Percentiles rank a stretch among this genome's conserved stretches.
Conservation (phyloP, 495 filamentous ascomycete genomes). For the Oidiodendron maius region DNA sequence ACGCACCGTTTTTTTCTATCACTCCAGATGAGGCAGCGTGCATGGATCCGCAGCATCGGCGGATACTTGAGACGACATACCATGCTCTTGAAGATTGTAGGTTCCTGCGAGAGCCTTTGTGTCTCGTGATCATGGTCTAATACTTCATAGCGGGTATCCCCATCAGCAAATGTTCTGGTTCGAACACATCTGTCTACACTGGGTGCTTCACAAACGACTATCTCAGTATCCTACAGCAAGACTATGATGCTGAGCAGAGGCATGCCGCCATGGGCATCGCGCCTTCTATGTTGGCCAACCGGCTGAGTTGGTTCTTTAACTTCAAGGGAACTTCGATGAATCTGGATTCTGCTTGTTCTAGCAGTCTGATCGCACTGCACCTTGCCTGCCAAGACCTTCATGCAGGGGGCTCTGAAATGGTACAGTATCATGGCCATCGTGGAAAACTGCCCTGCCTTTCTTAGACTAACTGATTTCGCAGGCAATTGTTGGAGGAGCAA, state of each 20-base stretch:
- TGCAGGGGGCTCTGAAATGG: slow-evolving; percentile 38
- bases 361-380: slow-evolving; percentile 55
- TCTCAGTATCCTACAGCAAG: slow-evolving; percentile 23
- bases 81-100: slow-evolving; percentile 20
- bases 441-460: no score
- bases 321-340: slow-evolving; percentile 37
- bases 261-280: slow-evolving; percentile 31
- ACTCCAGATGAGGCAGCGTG: slow-evolving; percentile 44
- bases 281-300: slow-evolving; percentile 50
- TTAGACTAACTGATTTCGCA: no score
- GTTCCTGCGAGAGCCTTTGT: neutral
- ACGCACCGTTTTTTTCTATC: slow-evolving; percentile 53
- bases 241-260: slow-evolving; percentile 27
- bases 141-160: neutral
- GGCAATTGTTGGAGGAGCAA: slow-evolving; percentile 32
- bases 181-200: slow-evolving; percentile 22
- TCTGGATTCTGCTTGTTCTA: slow-evolving; percentile 82
- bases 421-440: no score
- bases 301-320: slow-evolving; percentile 52
- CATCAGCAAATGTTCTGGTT: neutral
- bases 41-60: slow-evolving; percentile 49
- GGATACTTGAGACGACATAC: slow-evolving; percentile 48
- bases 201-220: slow-evolving; percentile 31
- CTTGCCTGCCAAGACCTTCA: slow-evolving; percentile 76
- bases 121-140: neutral